Percentiles rank a stretch among this genome's conserved stretches.
phyloP scores from a whole-genome alignment of 2,329 filamentous ascomycete species.

The Neopestalotiopsis rosae region DNA sequence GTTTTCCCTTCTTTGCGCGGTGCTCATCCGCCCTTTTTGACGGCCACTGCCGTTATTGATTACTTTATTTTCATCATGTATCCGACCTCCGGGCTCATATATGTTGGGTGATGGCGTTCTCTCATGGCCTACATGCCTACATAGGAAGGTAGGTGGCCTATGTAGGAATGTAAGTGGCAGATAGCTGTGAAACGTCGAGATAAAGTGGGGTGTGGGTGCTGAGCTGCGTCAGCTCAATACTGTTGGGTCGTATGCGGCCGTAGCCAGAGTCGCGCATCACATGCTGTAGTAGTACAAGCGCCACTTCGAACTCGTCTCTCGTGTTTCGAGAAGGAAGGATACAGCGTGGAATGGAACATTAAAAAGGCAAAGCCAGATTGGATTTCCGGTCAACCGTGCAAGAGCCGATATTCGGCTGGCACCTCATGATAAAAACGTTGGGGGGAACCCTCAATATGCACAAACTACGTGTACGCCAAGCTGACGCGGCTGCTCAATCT shows the following conservation, averaged over 20 bases:
- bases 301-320: not conserved
- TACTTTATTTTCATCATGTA: not conserved
- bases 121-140: not conserved
- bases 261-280: not conserved
- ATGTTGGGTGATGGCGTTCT: not conserved
- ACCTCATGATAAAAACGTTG: not conserved
- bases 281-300: not conserved
- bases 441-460: not conserved
- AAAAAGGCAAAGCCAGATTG: not conserved
- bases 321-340: not conserved
- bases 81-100: not conserved
- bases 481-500: not conserved
- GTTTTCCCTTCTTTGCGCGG: not conserved
- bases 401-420: not conserved
- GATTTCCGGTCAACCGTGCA: not conserved
- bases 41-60: not conserved
- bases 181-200: not conserved
- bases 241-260: not conserved
- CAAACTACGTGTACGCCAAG: not conserved
- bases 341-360: not conserved
- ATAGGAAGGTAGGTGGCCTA: not conserved
- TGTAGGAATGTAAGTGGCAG: not conserved
- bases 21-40: not conserved
- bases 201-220: conserved; percentile 1
- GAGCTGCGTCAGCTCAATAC: conserved; percentile 1